Conservation (phyloP, 345 rosid genomes). For the Camelina neglecta region DNA sequence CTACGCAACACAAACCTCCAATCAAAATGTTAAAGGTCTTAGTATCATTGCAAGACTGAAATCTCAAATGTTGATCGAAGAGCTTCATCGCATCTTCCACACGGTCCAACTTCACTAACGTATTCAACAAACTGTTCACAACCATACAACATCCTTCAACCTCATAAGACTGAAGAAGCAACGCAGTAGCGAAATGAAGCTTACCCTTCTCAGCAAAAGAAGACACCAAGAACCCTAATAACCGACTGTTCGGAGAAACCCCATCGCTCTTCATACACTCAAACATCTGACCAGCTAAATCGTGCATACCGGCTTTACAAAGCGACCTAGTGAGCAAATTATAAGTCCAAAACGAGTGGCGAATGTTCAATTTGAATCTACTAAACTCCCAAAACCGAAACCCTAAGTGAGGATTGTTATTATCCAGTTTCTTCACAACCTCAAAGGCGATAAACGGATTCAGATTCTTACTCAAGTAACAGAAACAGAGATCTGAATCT, state of each 20-base stretch:
- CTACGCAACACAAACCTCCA: slow-evolving; percentile 62
- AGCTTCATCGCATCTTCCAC: slow-evolving; percentile 63
- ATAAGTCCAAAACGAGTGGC: slow-evolving; percentile 64
- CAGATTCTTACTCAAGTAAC: slow-evolving; percentile 60
- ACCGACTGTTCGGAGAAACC: slow-evolving; percentile 50
- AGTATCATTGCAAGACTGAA: slow-evolving; percentile 55
- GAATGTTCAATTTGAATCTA: slow-evolving; percentile 54
- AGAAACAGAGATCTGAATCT: slow-evolving; percentile 51
- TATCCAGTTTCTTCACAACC: slow-evolving; percentile 62
- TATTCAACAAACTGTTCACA: slow-evolving; percentile 61
- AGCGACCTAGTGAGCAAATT: slow-evolving; percentile 61
- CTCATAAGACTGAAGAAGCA: slow-evolving; percentile 58
- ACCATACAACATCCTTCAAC: slow-evolving; percentile 47
- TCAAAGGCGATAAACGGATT: slow-evolving; percentile 65
- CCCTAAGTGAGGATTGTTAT: slow-evolving; percentile 56
- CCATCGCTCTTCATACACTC: slow-evolving; percentile 81
- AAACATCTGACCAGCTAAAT: slow-evolving; percentile 53
- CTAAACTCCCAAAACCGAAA: slow-evolving; percentile 76
- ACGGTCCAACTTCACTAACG: slow-evolving; percentile 56
- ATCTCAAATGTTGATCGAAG: slow-evolving; percentile 53
- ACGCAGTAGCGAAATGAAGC: slow-evolving; percentile 51
- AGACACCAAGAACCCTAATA: slow-evolving; percentile 58
- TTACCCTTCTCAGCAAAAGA: slow-evolving; percentile 54
- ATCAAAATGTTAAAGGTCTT: slow-evolving; percentile 83
- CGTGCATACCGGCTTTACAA: slow-evolving; percentile 64